A percentile compares a stretch with the other conserved stretches of the same genome.
phyloP scores from a whole-genome alignment of 2,329 filamentous ascomycete genomes.

The Juglanconis oblonga region DNA sequence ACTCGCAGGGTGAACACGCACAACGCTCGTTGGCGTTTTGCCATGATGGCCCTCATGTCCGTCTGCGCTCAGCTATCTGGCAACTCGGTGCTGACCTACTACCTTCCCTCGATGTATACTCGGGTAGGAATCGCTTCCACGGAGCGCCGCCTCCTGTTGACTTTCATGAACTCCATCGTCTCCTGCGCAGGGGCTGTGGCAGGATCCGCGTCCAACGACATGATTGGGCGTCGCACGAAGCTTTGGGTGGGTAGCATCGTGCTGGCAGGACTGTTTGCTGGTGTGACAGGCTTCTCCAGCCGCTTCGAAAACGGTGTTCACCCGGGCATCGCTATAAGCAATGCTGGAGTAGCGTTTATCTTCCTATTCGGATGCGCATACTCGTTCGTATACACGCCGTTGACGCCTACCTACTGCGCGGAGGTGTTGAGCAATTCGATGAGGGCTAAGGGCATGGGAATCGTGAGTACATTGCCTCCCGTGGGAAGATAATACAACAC shows the following conservation, averaged over 20 bases:
- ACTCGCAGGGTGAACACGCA: constrained; percentile 18
- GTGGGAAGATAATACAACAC: too few species aligned
- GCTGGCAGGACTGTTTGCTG: constrained; percentile 16
- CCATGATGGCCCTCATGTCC: constrained; percentile 18
- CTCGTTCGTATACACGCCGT: constrained; percentile 19
- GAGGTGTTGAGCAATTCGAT: constrained; percentile 18
- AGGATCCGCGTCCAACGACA: constrained; percentile 30
- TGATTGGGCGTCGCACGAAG: constrained; percentile 25
- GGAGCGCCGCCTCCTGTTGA: constrained; percentile 13
- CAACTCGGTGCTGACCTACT: constrained; percentile 17
- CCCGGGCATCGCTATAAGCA: constrained; percentile 3
- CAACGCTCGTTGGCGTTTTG: constrained; percentile 22
- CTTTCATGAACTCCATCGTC: constrained; percentile 14
- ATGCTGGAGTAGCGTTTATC: constrained; percentile 19
- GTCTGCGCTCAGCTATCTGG: constrained; percentile 11
- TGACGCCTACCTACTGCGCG: constrained; percentile 20
- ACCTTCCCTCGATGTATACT: constrained; percentile 19
- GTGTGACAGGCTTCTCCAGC: constrained; percentile 23
- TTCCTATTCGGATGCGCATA: constrained; percentile 19
- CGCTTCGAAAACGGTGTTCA: constrained; percentile 18
- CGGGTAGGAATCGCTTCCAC: constrained; percentile 19
- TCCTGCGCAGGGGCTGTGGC: constrained; percentile 22
- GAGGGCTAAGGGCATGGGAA: constrained; percentile 24
- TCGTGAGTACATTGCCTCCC: constrained; percentile 21
- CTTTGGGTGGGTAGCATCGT: constrained; percentile 19